Evolutionary conservation across 345 rosid species (phyloP).

Genomic region (Linum trigynum): DNA sequence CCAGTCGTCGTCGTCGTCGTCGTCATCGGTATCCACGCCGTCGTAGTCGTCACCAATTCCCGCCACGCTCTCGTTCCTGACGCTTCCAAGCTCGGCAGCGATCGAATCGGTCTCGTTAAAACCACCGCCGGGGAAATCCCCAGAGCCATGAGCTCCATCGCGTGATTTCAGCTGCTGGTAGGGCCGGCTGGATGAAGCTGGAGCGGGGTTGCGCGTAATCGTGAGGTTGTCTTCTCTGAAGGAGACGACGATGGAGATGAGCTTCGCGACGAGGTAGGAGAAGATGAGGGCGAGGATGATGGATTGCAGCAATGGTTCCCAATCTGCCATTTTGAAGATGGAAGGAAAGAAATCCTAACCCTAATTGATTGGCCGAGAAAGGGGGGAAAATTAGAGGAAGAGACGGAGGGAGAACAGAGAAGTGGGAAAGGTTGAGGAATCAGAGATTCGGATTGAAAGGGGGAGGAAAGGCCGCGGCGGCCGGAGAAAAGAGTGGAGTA

Average conservation of each 20-base stretch:
- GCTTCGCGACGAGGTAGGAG: slow-evolving; percentile 85
- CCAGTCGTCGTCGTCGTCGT: slow-evolving; percentile 61
- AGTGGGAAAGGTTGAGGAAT: too few species aligned
- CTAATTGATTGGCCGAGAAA: not conserved
- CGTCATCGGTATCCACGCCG: slow-evolving; percentile 9
- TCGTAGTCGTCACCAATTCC: slow-evolving; percentile 22
- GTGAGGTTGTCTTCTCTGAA: slow-evolving; percentile 72
- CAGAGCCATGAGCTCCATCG: slow-evolving; percentile 7
- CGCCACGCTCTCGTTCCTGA: slow-evolving; percentile 48
- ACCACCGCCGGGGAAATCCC: slow-evolving; percentile 6
- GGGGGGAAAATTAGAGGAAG: not conserved
- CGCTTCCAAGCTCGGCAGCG: slow-evolving; percentile 72
- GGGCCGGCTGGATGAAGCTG: not conserved
- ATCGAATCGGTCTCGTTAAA: slow-evolving; percentile 44
- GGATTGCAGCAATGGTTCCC: slow-evolving; percentile 70
- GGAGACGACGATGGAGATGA: slow-evolving; percentile 71
- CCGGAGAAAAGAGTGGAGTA: too few species aligned
- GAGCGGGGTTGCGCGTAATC: slow-evolving; percentile 28
- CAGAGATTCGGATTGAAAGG: too few species aligned
- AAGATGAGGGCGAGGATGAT: slow-evolving; percentile 64
- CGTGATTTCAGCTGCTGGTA: slow-evolving; percentile 5
- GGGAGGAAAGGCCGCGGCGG: too few species aligned
- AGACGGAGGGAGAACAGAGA: not conserved
- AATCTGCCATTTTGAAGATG: slow-evolving; percentile 46
- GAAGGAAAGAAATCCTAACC: slow-evolving; percentile 17